Evolutionary conservation across 257 asterid species (phyloP), one percentile per base, ranked within the genome.

Genomic region (Ilex aquifolium): DNA sequence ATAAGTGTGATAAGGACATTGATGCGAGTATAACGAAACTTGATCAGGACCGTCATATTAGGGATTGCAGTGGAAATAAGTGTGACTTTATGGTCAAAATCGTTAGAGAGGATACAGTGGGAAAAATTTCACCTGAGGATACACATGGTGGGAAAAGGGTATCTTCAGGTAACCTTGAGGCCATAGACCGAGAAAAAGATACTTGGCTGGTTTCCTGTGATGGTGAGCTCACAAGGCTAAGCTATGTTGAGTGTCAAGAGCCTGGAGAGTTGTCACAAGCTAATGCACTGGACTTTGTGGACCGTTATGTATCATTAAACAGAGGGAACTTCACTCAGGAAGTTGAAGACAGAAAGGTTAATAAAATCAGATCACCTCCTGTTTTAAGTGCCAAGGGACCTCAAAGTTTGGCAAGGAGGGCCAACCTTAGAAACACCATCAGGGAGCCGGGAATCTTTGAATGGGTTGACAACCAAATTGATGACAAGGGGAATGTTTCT

Each of bases 231-330:
- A 58, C 60, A 44, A 72, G 52, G 61, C 59, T 66, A 54, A 80
- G 60, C 51, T 55, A 63, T 53, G 10, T 55, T 31, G 79, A 73
- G 66, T 80, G 82, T 74, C 80, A 77, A 52, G 91, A 71, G 65
- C 76, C 80, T 66, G 70, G 57, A 71, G 89, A 74, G 55, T 62
- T 63, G 30, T 76, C 85, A 52, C 79, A 74, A 48, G 73, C 65
- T 62, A 69, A 74, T 57, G 93, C 90, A 74, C 75, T 85, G 61
- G 79, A 70, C 4, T 88, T 84, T 66, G 85, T 91, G 3, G 87
- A 91, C 70, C 83, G 62, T 53, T 91, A 77, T 74, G 81, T 91
- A 40, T 79, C 88, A 56, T 65, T 54, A 60, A 76, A 65, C 72
- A 75, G 76, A 69, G 71, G 74, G 32, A 70, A 72, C 64, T 67